These are phyloP conservation scores for Chlorella sp. DNA, from an alignment of 139 green algal species.

Conservation along the genomic window DNA sequence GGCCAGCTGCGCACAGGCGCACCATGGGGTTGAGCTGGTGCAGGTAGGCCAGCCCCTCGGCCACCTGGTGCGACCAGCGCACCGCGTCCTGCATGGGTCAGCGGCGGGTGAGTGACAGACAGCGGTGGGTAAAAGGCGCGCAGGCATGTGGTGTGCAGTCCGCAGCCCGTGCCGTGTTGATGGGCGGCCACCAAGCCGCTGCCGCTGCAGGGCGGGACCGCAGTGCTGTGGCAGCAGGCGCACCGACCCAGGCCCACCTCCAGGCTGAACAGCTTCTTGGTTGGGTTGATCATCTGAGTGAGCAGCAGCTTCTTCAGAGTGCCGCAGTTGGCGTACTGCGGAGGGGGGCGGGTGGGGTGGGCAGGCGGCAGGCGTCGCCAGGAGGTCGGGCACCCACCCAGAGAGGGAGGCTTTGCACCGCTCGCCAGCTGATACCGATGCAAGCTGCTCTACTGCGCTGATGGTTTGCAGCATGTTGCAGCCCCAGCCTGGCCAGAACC, in stretches of 20 bases:
- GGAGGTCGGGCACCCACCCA: background rate
- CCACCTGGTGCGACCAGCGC: constrained; percentile 4
- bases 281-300: constrained; percentile 1
- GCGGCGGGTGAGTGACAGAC: no score
- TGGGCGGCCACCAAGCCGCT: no score
- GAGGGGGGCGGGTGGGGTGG: background rate
- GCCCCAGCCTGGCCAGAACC: no score
- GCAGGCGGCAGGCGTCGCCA: background rate
- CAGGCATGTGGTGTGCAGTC: no score
- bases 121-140: no score
- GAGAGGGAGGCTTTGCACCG: background rate
- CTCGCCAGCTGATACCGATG: no score
- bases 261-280: constrained; percentile 13
- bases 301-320: constrained; percentile 4
- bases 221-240: no score
- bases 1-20: background rate
- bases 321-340: background rate
- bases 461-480: no score
- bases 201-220: no score
- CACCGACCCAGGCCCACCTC: no score
- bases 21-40: constrained; percentile 16
- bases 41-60: constrained; percentile 5
- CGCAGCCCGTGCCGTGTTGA: no score
- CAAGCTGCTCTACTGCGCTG: no score
- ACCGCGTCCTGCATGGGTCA: background rate